Conservation (phyloP, 768 basidiomycete genomes). For the Suillus subaureus region DNA sequence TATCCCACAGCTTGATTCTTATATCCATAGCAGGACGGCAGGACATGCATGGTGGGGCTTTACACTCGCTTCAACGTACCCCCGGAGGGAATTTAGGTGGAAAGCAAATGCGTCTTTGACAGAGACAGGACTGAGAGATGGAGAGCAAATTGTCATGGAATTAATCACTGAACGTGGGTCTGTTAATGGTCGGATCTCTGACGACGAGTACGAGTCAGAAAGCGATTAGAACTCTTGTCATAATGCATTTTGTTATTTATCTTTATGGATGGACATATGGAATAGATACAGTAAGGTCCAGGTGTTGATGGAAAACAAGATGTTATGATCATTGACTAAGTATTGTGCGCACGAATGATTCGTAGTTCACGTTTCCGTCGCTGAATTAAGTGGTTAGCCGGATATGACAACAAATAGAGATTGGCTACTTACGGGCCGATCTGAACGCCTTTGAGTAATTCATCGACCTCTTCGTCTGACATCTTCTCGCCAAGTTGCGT, state of each 20-base stretch:
- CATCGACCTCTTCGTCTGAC: conserved; percentile 96
- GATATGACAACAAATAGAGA: background rate
- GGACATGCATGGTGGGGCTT: conserved; percentile 71
- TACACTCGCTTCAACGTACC: conserved; percentile 68
- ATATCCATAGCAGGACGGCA: conserved; percentile 31
- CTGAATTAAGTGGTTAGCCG: conserved; percentile 40
- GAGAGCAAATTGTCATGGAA: conserved; percentile 70
- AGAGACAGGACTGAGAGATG: conserved; percentile 51
- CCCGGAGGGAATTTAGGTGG: conserved; percentile 65
- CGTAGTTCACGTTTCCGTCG: conserved; percentile 97
- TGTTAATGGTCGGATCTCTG: conserved; percentile 35
- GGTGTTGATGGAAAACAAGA: background rate
- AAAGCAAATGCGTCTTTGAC: conserved; percentile 37
- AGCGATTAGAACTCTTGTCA: conserved; percentile 30
- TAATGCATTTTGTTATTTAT: conserved; percentile 5
- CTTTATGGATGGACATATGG: background rate
- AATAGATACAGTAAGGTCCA: background rate
- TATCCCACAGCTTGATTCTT: conserved; percentile 37
- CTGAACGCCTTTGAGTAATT: conserved; percentile 94
- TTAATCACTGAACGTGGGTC: conserved; percentile 25
- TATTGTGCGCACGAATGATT: conserved; percentile 94
- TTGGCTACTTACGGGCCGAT: conserved; percentile 67
- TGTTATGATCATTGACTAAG: conserved; percentile 69
- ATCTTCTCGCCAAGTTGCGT: conserved; percentile 99
- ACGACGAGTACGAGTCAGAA: conserved; percentile 63